Percentiles rank a stretch among this genome's conserved stretches.
These are phyloP conservation scores for Clonostachys byssicola DNA, from an alignment of 2,329 filamentous ascomycete species.

Conservation along the genomic window DNA sequence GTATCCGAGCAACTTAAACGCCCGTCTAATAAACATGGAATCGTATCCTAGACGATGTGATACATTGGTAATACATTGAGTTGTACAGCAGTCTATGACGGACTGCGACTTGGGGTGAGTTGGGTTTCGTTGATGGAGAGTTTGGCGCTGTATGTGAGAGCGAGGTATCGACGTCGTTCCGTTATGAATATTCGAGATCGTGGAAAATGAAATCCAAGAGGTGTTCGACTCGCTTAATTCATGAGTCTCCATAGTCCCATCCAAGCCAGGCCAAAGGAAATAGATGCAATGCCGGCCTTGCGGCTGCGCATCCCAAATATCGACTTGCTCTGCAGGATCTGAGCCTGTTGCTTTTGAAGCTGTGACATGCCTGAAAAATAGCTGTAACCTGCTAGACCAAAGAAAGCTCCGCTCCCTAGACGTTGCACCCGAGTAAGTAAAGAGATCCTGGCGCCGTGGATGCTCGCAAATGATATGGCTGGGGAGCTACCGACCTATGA, in stretches of 20 bases:
- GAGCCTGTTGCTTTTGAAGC: slow-evolving; percentile 60
- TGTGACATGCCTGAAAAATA: slow-evolving; percentile 72
- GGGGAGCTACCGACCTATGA: slow-evolving; percentile 55
- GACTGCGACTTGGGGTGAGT: too few species aligned
- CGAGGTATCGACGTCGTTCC: too few species aligned
- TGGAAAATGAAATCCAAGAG: too few species aligned
- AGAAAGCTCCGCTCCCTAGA: slow-evolving; percentile 68
- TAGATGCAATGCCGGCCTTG: slow-evolving; percentile 60
- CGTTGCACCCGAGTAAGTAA: not conserved
- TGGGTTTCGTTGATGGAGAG: too few species aligned
- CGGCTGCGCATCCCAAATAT: slow-evolving; percentile 71
- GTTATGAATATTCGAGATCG: too few species aligned
- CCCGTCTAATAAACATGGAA: too few species aligned
- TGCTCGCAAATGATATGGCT: slow-evolving; percentile 2
- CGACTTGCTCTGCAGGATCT: slow-evolving; percentile 65
- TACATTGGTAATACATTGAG: too few species aligned
- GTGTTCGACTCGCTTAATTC: slow-evolving; percentile 30
- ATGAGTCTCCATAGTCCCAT: slow-evolving; percentile 68
- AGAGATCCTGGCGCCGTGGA: too few species aligned
- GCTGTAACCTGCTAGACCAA: slow-evolving; percentile 73
- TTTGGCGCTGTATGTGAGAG: too few species aligned
- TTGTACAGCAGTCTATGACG: too few species aligned
- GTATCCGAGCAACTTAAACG: too few species aligned
- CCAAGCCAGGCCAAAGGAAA: slow-evolving; percentile 64
- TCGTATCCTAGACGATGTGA: too few species aligned